phyloP scores from a whole-genome alignment of 495 filamentous ascomycete species.

The Talaromyces proteolyticus region DNA sequence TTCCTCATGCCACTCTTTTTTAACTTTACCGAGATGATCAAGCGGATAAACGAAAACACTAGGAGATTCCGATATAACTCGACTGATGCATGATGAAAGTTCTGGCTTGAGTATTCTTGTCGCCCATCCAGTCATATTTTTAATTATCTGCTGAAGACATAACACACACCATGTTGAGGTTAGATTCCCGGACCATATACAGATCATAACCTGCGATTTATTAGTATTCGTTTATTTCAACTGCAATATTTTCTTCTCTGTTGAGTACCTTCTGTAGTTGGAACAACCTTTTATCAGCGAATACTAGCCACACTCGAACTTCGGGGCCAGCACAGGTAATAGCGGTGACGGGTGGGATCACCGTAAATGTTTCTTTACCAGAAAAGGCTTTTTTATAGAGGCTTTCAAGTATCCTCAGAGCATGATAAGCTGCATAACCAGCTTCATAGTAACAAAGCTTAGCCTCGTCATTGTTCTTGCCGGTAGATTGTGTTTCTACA shows the following conservation, averaged over 20 bases:
- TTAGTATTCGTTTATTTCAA: not conserved
- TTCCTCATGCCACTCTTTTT: too few relatives aligned
- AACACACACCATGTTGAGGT: conserved; percentile 1
- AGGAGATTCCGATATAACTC: too few relatives aligned
- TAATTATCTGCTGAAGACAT: not conserved
- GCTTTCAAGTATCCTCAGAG: not conserved
- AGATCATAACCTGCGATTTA: not conserved
- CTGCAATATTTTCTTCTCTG: not conserved
- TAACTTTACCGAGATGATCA: too few relatives aligned
- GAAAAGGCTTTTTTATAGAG: not conserved
- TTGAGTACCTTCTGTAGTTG: too few relatives aligned
- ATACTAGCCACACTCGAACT: conserved; percentile 1
- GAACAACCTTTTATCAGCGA: not conserved
- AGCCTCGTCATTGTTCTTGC: not conserved
- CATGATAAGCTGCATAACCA: not conserved
- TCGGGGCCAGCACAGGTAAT: conserved; percentile 3
- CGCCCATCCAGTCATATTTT: conserved; percentile 6
- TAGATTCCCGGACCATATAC: conserved; percentile 1
- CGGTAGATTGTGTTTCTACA: not conserved
- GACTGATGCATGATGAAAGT: conserved; percentile 1
- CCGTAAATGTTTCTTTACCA: not conserved
- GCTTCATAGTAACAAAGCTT: conserved; percentile 4
- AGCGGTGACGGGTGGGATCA: not conserved
- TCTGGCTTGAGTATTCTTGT: conserved; percentile 1
- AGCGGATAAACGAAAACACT: too few relatives aligned